A percentile compares a stretch with the other conserved stretches of the same genome.
These are phyloP conservation scores for Lichtheimia corymbifera DNA, from an alignment of 371 early-diverging fungal genomes.

Conservation along the genomic window DNA sequence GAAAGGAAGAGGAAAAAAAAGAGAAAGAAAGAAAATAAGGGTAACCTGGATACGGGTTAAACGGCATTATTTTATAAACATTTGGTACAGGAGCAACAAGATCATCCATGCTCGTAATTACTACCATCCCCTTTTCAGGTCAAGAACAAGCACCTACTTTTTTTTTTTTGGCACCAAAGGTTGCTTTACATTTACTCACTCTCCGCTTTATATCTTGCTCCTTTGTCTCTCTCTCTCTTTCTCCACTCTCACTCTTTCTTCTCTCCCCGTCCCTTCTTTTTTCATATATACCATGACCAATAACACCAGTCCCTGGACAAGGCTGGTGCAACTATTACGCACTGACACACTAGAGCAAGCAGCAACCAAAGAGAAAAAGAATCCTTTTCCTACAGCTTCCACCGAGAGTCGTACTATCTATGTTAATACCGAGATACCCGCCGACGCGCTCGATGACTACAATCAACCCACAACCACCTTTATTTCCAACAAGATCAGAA, in stretches of 20 bases:
- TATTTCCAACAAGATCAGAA: constrained; percentile 72
- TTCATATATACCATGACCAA: constrained; percentile 6
- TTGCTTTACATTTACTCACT: too few relatives aligned
- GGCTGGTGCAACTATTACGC: constrained; percentile 14
- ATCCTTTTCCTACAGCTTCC: constrained; percentile 37
- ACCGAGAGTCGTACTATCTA: constrained; percentile 44
- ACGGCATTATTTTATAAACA: too few relatives aligned
- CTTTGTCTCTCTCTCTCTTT: constrained; percentile 6
- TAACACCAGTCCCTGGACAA: constrained; percentile 15
- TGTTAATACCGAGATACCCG: constrained; percentile 46
- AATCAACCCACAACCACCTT: constrained; percentile 33
- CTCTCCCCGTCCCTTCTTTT: constrained; percentile 22
- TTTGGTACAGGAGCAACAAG: too few relatives aligned
- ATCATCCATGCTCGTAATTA: too few relatives aligned
- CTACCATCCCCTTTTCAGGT: too few relatives aligned
- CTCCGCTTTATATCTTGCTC: background rate
- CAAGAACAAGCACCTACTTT: too few relatives aligned
- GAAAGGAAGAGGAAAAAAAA: too few relatives aligned
- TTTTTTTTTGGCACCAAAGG: too few relatives aligned
- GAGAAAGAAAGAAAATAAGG: too few relatives aligned
- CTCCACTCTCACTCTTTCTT: background rate
- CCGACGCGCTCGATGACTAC: constrained; percentile 42
- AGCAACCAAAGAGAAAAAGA: constrained; percentile 21
- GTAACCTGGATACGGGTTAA: too few relatives aligned
- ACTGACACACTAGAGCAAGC: constrained; percentile 4